These are phyloP conservation scores for Casuarina cunninghamiana DNA, from an alignment of 306 rosid genomes.

Conservation along the genomic window DNA sequence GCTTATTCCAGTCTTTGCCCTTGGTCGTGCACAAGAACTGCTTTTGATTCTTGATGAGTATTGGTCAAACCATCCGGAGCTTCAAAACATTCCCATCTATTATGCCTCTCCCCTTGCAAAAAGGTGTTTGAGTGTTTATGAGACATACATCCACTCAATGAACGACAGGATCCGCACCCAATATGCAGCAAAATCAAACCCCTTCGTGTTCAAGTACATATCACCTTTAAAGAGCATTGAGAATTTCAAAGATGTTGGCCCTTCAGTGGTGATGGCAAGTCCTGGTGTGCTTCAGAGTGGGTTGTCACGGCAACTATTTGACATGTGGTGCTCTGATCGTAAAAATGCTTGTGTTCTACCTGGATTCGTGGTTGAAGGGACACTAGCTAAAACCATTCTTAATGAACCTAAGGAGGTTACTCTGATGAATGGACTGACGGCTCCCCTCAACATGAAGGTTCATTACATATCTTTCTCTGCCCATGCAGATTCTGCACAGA, in stretches of 20 bases:
- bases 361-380: constrained; percentile 90
- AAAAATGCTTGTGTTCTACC: constrained; percentile 81
- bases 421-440: constrained; percentile 79
- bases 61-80: constrained; percentile 94
- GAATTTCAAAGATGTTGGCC: constrained; percentile 78
- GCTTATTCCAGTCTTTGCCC: constrained; percentile 84
- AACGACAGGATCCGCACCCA: constrained; percentile 71
- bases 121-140: constrained; percentile 83
- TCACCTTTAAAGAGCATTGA: constrained; percentile 87
- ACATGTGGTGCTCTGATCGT: constrained; percentile 93
- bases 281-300: constrained; percentile 93
- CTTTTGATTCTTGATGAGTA: constrained; percentile 93
- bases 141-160: constrained; percentile 96
- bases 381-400: constrained; percentile 83
- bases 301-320: constrained; percentile 82
- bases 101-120: constrained; percentile 99
- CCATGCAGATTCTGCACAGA: constrained; percentile 94
- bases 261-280: constrained; percentile 96
- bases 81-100: constrained; percentile 81
- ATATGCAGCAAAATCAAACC: constrained; percentile 95
- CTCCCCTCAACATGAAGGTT: constrained; percentile 93
- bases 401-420: constrained; percentile 96
- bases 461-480: constrained; percentile 96
- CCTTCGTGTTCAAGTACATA: constrained; percentile 75
- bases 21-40: constrained; percentile 95